phyloP scores from a whole-genome alignment of 805 yeast species.

The Saccharomycopsis sp. region DNA sequence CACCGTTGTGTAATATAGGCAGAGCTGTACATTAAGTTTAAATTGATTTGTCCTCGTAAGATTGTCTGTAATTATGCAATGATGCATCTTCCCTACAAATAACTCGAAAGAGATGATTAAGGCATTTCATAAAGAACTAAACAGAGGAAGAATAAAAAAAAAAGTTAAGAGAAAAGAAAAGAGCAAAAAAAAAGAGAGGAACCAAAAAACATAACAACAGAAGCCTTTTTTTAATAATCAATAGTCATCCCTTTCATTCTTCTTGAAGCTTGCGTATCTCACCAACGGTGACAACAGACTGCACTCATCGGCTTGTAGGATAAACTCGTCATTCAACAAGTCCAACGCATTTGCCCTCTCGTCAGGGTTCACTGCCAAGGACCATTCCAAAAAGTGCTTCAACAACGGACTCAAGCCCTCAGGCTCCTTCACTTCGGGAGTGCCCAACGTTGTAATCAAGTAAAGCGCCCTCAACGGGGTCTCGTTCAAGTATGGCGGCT shows the following conservation, averaged over 20 bases:
- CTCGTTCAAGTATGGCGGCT: constrained; percentile 95
- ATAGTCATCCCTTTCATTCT: constrained; percentile 23
- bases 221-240: too few relatives aligned
- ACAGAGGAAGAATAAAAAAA: background rate
- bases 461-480: constrained; percentile 90
- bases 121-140: too few relatives aligned
- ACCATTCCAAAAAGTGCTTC: constrained; percentile 62
- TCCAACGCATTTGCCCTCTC: constrained; percentile 72
- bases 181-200: constrained; percentile 1
- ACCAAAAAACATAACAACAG: background rate
- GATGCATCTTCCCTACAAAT: too few relatives aligned
- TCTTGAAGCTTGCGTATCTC: constrained; percentile 62
- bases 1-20: too few relatives aligned
- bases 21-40: too few relatives aligned
- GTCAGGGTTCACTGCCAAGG: constrained; percentile 76
- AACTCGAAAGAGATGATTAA: too few relatives aligned
- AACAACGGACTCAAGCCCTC: constrained; percentile 59
- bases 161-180: background rate
- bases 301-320: constrained; percentile 52
- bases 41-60: too few relatives aligned
- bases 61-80: too few relatives aligned
- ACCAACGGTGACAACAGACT: constrained; percentile 63
- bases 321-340: constrained; percentile 58
- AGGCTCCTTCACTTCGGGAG: constrained; percentile 86
- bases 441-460: constrained; percentile 92